A percentile compares a stretch with the other conserved stretches of the same genome.
phyloP scores from a whole-genome alignment of 768 basidiomycete genomes.

The Paxillus involutus region DNA sequence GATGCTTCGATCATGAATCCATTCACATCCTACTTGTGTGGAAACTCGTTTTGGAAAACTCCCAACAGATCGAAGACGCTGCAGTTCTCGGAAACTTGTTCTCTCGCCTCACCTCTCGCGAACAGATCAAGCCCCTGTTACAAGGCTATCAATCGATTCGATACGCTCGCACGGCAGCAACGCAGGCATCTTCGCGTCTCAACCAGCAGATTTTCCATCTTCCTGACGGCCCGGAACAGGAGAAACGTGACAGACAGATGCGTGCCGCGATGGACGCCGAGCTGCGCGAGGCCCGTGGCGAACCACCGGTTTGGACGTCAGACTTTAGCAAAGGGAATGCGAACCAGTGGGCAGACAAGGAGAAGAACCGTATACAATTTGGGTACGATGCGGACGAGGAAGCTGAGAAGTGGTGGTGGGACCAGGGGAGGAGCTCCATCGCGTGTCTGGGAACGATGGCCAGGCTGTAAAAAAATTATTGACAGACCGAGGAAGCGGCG shows the following conservation, averaged over 20 bases:
- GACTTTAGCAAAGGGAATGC: conserved; percentile 32
- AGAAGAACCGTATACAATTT: conserved; percentile 47
- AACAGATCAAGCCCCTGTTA: conserved; percentile 47
- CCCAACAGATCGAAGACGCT: conserved; percentile 33
- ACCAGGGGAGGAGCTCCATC: conserved; percentile 24
- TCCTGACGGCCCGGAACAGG: conserved; percentile 52
- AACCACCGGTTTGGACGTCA: conserved; percentile 7
- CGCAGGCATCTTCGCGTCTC: conserved; percentile 47
- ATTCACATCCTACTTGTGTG: not conserved
- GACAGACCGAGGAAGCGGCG: not conserved
- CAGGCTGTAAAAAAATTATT: not conserved
- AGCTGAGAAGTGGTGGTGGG: conserved; percentile 51
- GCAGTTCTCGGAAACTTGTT: conserved; percentile 50
- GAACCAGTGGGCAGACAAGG: conserved; percentile 60
- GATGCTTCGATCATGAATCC: not conserved
- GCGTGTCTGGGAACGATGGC: conserved; percentile 4
- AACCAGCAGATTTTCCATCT: conserved; percentile 59
- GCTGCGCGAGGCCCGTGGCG: conserved; percentile 22
- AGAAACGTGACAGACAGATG: conserved; percentile 52
- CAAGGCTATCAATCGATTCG: conserved; percentile 54
- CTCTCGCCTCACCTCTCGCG: conserved; percentile 40
- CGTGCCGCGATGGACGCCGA: conserved; percentile 44
- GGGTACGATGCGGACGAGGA: conserved; percentile 54
- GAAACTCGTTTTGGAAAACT: conserved; percentile 1
- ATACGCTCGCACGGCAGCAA: conserved; percentile 45